These are phyloP conservation scores for Cyberlindnera mississippiensis DNA, from an alignment of 805 yeast species.

Conservation along the genomic window DNA sequence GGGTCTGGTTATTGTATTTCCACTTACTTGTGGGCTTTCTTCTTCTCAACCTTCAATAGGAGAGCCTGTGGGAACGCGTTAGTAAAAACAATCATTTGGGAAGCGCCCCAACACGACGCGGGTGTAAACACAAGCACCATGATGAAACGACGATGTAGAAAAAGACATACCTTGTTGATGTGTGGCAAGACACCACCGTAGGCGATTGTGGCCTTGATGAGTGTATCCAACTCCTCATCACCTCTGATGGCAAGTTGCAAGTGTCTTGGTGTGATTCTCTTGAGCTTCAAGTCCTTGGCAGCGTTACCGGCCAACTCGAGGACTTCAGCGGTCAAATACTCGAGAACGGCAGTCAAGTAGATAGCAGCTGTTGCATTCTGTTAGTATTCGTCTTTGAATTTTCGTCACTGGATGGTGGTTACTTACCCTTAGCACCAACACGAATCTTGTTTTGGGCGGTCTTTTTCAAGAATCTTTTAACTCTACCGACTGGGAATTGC, in stretches of 20 bases:
- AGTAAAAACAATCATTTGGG: constrained; percentile 9
- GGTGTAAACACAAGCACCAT: neutral
- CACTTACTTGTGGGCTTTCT: constrained; percentile 18
- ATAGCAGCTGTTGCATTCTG: constrained; percentile 59
- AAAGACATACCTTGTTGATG: constrained; percentile 27
- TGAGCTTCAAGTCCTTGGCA: constrained; percentile 90
- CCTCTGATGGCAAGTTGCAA: constrained; percentile 96
- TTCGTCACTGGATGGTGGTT: neutral
- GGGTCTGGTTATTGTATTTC: neutral
- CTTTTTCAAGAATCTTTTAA: constrained; percentile 90
- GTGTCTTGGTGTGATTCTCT: constrained; percentile 97
- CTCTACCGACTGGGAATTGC: constrained; percentile 98
- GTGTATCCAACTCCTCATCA: constrained; percentile 93
- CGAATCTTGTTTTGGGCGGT: constrained; percentile 82
- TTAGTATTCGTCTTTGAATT: constrained; percentile 8
- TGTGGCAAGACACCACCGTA: constrained; percentile 95
- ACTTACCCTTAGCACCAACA: constrained; percentile 66
- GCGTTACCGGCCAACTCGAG: constrained; percentile 98
- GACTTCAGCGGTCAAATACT: constrained; percentile 94
- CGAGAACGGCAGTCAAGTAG: constrained; percentile 91
- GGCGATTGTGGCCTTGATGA: constrained; percentile 93
- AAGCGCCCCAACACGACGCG: neutral
- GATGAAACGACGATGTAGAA: neutral
- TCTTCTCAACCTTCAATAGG: constrained; percentile 27
- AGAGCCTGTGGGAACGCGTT: constrained; percentile 19